These are phyloP conservation scores for Beta corolliflora DNA, from an alignment of 179 eudicot genomes.

Conservation along the genomic window DNA sequence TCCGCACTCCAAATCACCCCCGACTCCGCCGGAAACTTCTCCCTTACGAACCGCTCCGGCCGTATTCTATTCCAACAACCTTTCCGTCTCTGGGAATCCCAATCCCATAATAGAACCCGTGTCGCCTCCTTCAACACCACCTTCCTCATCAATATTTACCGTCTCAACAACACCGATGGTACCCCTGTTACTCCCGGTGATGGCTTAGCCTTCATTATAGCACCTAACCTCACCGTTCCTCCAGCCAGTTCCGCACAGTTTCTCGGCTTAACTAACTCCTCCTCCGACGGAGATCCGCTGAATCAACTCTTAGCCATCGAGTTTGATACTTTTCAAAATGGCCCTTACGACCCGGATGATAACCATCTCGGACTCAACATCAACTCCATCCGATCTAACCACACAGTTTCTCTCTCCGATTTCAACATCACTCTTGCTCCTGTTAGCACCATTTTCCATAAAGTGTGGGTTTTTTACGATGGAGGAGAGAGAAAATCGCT, in stretches of 20 bases:
- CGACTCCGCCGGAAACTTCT: slow-evolving; percentile 44
- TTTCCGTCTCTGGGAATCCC: slow-evolving; percentile 54
- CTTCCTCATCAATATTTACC: slow-evolving; percentile 48
- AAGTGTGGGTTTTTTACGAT: slow-evolving; percentile 72
- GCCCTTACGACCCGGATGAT: slow-evolving; percentile 53
- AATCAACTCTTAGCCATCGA: slow-evolving; percentile 73
- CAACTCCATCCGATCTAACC: slow-evolving; percentile 48
- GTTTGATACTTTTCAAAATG: slow-evolving; percentile 61
- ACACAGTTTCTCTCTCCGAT: slow-evolving; percentile 31
- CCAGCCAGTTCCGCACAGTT: slow-evolving; percentile 49
- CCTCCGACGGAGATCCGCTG: slow-evolving; percentile 36
- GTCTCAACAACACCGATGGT: slow-evolving; percentile 2
- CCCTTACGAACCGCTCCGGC: slow-evolving; percentile 40
- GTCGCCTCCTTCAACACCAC: slow-evolving; percentile 60
- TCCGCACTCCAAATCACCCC: slow-evolving; percentile 72
- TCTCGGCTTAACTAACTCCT: slow-evolving; percentile 65
- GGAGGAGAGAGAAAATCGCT: slow-evolving; percentile 46
- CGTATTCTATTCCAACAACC: slow-evolving; percentile 32
- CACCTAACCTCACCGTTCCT: slow-evolving; percentile 46
- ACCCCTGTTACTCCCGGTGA: slow-evolving; percentile 39
- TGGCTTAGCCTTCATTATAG: slow-evolving; percentile 67
- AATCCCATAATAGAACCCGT: not conserved
- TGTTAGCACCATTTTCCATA: slow-evolving; percentile 38
- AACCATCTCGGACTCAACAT: slow-evolving; percentile 71
- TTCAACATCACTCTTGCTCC: slow-evolving; percentile 51